These are phyloP conservation scores for Umbelopsis sp. DNA, from an alignment of 192 early-diverging fungal species.

Conservation along the genomic window DNA sequence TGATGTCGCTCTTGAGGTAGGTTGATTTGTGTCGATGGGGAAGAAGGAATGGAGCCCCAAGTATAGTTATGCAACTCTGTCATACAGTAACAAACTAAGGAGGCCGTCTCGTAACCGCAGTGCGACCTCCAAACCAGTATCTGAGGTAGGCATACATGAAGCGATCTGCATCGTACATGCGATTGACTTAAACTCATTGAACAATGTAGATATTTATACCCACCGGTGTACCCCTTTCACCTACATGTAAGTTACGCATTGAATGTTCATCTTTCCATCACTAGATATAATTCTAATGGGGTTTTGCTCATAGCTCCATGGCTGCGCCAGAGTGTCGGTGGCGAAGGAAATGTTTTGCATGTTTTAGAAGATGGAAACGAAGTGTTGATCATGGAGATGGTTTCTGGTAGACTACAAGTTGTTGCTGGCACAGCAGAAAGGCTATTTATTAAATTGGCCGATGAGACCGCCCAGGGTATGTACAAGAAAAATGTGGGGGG, in stretches of 20 bases:
- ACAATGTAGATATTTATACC: neutral
- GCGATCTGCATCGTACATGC: neutral
- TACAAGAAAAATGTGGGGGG: neutral
- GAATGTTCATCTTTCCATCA: neutral
- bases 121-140: neutral
- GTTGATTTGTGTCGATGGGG: too few relatives aligned
- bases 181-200: neutral
- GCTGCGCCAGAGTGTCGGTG: neutral
- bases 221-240: neutral
- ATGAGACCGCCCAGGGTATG: conserved; percentile 63
- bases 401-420: conserved; percentile 52
- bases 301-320: neutral
- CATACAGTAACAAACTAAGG: neutral
- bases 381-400: conserved; percentile 62
- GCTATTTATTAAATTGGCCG: conserved; percentile 60
- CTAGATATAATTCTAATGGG: too few relatives aligned
- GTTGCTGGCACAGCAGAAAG: conserved; percentile 66
- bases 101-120: neutral
- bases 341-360: conserved; percentile 38
- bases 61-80: neutral
- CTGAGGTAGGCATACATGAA: neutral
- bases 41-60: too few relatives aligned
- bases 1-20: neutral
- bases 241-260: neutral
- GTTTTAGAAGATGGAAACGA: conserved; percentile 56